These are phyloP conservation scores for Phascolomyces articulosus DNA, from an alignment of 371 early-diverging fungal species.

Conservation along the genomic window DNA sequence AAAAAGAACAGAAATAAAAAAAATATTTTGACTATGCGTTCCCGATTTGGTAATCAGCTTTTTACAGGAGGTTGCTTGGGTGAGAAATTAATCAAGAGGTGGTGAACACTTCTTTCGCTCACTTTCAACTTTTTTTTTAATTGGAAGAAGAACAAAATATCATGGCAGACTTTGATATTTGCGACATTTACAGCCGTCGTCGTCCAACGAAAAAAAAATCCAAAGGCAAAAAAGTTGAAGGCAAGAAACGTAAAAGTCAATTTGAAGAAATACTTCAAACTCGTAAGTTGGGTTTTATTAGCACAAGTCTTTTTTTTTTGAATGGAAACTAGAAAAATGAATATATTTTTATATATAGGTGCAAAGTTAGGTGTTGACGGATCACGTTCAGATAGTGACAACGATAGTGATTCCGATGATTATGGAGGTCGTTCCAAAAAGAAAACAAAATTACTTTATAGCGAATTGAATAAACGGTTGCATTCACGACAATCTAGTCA, in stretches of 20 bases:
- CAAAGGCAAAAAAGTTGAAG: neutral
- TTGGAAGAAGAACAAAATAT: neutral
- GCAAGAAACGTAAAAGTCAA: neutral
- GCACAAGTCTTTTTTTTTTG: no score
- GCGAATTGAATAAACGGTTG: neutral
- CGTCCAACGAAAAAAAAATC: neutral
- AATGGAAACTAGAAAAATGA: no score
- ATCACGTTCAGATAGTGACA: neutral
- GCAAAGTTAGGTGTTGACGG: neutral
- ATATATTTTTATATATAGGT: neutral
- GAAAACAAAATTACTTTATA: neutral
- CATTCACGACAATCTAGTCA: neutral
- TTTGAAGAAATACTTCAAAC: neutral
- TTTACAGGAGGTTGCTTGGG: no score
- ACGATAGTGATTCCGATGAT: conserved; percentile 1
- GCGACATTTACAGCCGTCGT: neutral
- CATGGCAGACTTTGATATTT: conserved; percentile 2
- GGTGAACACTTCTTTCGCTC: no score
- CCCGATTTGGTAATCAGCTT: neutral
- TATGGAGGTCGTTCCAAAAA: neutral
- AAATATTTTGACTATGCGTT: neutral
- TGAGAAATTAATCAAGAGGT: no score
- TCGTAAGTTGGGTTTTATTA: neutral
- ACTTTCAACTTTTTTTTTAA: no score
- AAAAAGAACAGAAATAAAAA: neutral